These are phyloP conservation scores for Ploettnerulaceae sp. DNA, from an alignment of 2,329 filamentous ascomycete species.

Conservation along the genomic window DNA sequence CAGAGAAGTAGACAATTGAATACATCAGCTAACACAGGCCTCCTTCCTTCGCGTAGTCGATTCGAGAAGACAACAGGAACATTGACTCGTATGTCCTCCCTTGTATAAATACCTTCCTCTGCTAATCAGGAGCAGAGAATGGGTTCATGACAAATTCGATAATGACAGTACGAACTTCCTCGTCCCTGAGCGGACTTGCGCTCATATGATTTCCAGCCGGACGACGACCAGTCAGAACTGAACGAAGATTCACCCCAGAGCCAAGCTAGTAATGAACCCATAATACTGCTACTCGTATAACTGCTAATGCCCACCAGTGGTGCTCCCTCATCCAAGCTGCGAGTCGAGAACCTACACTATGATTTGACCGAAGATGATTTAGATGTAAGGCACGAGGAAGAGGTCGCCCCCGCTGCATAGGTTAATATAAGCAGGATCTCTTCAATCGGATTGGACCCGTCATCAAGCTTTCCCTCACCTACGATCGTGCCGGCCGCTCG, in stretches of 20 bases:
- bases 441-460: slow-evolving; percentile 75
- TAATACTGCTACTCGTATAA: not conserved
- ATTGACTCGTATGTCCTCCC: slow-evolving; percentile 58
- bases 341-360: slow-evolving; percentile 88
- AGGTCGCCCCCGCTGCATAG: not conserved
- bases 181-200: slow-evolving; percentile 8
- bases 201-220: slow-evolving; percentile 27
- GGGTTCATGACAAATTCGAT: slow-evolving; percentile 90
- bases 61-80: slow-evolving; percentile 58
- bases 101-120: not conserved
- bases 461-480: slow-evolving; percentile 63
- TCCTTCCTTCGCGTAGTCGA: slow-evolving; percentile 49
- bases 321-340: slow-evolving; percentile 61
- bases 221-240: slow-evolving; percentile 25
- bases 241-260: slow-evolving; percentile 32
- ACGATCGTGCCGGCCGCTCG: slow-evolving; percentile 84
- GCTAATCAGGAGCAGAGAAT: slow-evolving; percentile 56
- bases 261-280: slow-evolving; percentile 26
- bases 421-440: slow-evolving; percentile 55
- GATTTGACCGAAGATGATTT: slow-evolving; percentile 83
- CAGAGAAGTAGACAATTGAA: slow-evolving; percentile 37
- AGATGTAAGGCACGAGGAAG: slow-evolving; percentile 49
- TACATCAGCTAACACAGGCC: slow-evolving; percentile 43
- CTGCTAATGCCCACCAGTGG: slow-evolving; percentile 36
- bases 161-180: slow-evolving; percentile 51